Evolutionary conservation across 768 basidiomycete genomes (phyloP).

Genomic region (Hebeloma cylindrosporum): DNA sequence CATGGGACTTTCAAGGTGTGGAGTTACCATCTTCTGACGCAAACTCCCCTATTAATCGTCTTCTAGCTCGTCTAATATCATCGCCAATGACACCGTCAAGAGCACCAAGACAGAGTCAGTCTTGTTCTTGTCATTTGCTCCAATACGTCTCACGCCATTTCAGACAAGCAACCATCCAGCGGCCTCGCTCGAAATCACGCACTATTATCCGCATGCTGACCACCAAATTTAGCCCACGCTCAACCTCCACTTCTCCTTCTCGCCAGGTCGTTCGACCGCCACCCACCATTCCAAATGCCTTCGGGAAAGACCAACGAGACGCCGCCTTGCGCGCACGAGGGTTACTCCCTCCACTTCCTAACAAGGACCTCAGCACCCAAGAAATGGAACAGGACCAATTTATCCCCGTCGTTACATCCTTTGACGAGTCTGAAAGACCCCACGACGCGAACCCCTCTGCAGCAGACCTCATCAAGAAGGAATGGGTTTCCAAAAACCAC

Average conservation of each 20-base stretch:
- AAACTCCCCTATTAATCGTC: not conserved
- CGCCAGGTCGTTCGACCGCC: constrained; percentile 11
- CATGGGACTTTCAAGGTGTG: constrained; percentile 2
- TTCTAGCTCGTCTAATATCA: constrained; percentile 1
- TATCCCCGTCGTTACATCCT: constrained; percentile 43
- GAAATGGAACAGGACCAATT: constrained; percentile 37
- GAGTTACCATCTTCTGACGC: not conserved
- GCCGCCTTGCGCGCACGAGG: constrained; percentile 64
- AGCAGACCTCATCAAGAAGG: constrained; percentile 2
- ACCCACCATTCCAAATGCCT: constrained; percentile 21
- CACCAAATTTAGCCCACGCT: constrained; percentile 31
- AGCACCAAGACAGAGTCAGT: constrained; percentile 6
- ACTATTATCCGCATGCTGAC: constrained; percentile 35
- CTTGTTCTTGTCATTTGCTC: not conserved
- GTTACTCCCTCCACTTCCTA: constrained; percentile 49
- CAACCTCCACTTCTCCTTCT: constrained; percentile 7
- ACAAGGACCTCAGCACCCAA: constrained; percentile 42
- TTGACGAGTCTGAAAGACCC: too few species aligned
- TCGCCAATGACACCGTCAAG: not conserved
- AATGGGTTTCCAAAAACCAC: not conserved
- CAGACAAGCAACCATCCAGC: constrained; percentile 10
- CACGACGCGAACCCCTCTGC: not conserved
- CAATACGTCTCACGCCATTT: not conserved
- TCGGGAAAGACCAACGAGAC: constrained; percentile 42
- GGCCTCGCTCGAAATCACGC: constrained; percentile 27